Conservation (phyloP, 1,284 basidiomycete genomes). For the Cutaneotrichosporon curvatum region DNA sequence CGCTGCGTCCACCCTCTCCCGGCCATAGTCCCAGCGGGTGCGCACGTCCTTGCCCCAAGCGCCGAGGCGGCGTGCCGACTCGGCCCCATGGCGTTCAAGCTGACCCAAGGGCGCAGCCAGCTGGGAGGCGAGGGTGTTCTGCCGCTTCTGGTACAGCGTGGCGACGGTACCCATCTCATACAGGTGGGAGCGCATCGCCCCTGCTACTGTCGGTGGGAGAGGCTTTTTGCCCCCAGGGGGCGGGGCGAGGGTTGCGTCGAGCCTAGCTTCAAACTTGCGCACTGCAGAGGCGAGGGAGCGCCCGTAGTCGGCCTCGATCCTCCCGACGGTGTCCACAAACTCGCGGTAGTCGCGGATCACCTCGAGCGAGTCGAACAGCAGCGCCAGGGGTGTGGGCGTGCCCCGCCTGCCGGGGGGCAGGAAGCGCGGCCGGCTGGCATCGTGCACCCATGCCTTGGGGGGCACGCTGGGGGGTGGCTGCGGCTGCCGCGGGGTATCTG, state of each 20-base stretch:
- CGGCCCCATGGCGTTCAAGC: slow-evolving; percentile 13
- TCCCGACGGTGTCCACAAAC: slow-evolving; percentile 17
- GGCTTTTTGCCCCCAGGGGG: slow-evolving; percentile 11
- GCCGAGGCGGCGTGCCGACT: slow-evolving; percentile 9
- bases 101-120: slow-evolving; percentile 12
- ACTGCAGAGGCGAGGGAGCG: slow-evolving; percentile 12
- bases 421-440: slow-evolving; percentile 12
- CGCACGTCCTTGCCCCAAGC: slow-evolving; percentile 18
- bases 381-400: not conserved
- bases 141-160: slow-evolving; percentile 14
- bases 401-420: slow-evolving; percentile 8
- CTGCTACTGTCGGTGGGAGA: slow-evolving; percentile 7
- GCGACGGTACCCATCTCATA: slow-evolving; percentile 11
- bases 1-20: slow-evolving; percentile 15
- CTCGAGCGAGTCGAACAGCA: slow-evolving; percentile 18
- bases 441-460: slow-evolving; percentile 13
- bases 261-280: slow-evolving; percentile 15
- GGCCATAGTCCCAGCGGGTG: slow-evolving; percentile 14
- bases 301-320: slow-evolving; percentile 17
- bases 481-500: too few species aligned
- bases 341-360: slow-evolving; percentile 19
- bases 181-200: slow-evolving; percentile 14
- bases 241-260: slow-evolving; percentile 5
- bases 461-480: too few species aligned
- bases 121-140: slow-evolving; percentile 10